Evolutionary conservation across 441 rosid species (phyloP), one percentile per base, ranked within the genome.

Genomic region (Brassica hybrid): DNA sequence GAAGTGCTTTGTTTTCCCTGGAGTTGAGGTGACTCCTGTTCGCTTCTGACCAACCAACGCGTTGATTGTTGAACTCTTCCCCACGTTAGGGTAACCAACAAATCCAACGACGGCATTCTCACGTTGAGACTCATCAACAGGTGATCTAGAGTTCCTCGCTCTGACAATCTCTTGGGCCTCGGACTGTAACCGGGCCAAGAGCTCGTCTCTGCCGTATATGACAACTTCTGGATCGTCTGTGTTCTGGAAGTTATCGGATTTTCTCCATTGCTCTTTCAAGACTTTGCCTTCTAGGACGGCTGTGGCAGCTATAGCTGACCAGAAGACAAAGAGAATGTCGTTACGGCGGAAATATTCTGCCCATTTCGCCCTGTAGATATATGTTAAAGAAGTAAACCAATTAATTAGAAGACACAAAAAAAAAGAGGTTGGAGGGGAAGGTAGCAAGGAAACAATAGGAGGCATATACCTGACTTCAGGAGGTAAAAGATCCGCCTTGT

Each of bases 1-100:
- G 86, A 95, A 95, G 81, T 95, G 98, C 86, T 93, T 95, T 7
- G 99, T 95, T 86, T 95, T 95, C 13, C 99, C 99, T 0, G 99
- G 98, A 19, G 99, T 93, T 16, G 97, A 89, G 66, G 98, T 95
- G 71, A 95, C 98, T 23, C 99, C 99, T 1, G 99, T 89, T 66
- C 90, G 87, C 79, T 95, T 95, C 88, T 95, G 92, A 67, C 98
- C 97, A 0, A 90, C 94, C 83, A 95, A 84, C 32, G 99, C 99
- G 81, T 95, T 95, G 81, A 93, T 95, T 6, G 97, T 93, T 3
- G 99, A 95, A 71, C 99, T 95, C 83, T 95, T 95, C 57, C 99
- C 98, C 21, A 91, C 99, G 80, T 95, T 95, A 19, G 99, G 99
- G 80, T 91, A 95, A 62, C 99, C 99, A 36, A 95, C 95, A 69